Percentiles rank a stretch among this genome's conserved stretches.
Evolutionary conservation across 1,139 yeast species (phyloP).

Genomic region (Candida neerlandica): DNA sequence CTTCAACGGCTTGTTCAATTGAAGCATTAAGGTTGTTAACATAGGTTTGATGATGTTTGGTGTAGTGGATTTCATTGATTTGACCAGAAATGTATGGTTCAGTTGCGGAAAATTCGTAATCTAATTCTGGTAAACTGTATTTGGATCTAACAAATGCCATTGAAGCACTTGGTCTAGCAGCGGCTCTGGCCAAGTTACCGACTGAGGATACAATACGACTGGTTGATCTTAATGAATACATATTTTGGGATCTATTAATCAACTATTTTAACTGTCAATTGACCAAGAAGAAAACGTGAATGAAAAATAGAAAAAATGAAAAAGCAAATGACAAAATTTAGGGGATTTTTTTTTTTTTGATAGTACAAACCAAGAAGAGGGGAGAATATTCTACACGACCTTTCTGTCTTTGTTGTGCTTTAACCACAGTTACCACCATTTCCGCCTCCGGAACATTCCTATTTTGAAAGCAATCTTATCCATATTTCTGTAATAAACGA

Average conservation of each 20-base stretch:
- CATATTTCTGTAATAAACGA: too few species aligned
- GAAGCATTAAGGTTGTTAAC: conserved; percentile 88
- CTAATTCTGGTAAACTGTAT: conserved; percentile 81
- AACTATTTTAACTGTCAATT: neutral
- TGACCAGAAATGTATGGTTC: conserved; percentile 91
- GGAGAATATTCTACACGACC: too few species aligned
- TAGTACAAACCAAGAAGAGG: too few species aligned
- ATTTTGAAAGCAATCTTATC: too few species aligned
- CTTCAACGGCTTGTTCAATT: conserved; percentile 74
- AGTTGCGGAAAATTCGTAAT: conserved; percentile 83
- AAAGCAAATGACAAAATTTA: neutral
- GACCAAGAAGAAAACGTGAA: neutral
- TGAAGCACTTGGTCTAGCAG: conserved; percentile 9
- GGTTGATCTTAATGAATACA: conserved; percentile 23
- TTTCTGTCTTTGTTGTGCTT: too few species aligned
- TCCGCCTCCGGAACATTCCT: too few species aligned
- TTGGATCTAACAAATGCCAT: conserved; percentile 54
- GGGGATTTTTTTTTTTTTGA: neutral
- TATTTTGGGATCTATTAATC: neutral
- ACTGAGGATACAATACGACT: conserved; percentile 17
- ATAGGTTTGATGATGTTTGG: conserved; percentile 91
- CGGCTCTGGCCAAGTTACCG: conserved; percentile 17
- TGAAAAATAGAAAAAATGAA: neutral
- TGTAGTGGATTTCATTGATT: conserved; percentile 77
- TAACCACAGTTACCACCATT: too few species aligned